Evolutionary conservation across 169 alveolate species (phyloP).

Genomic region (Plasmodium adleri): DNA sequence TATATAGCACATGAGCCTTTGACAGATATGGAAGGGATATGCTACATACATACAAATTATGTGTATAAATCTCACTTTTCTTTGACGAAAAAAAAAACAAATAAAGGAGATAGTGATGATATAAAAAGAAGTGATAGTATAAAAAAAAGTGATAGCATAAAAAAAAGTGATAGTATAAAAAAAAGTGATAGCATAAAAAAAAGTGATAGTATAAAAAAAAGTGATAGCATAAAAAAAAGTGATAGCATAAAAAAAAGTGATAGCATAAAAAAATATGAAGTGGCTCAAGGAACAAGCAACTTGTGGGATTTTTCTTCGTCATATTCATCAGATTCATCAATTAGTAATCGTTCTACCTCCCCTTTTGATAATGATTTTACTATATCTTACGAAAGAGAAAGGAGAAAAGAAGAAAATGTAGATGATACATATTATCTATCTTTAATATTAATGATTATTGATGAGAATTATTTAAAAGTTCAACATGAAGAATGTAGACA

Average conservation of each 20-base stretch:
- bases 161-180: not conserved
- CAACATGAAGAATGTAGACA: not conserved
- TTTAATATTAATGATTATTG: slow-evolving; percentile 39
- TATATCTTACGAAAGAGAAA: too few relatives aligned
- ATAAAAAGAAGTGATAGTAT: not conserved
- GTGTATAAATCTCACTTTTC: slow-evolving; percentile 60
- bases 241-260: not conserved
- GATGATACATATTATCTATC: slow-evolving; percentile 31
- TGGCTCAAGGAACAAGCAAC: too few relatives aligned
- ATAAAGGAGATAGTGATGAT: not conserved
- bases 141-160: not conserved
- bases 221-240: not conserved
- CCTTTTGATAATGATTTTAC: too few relatives aligned
- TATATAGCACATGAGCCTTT: not conserved
- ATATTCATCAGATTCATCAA: too few relatives aligned
- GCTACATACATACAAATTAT: slow-evolving; percentile 60
- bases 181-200: not conserved
- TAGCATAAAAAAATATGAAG: not conserved
- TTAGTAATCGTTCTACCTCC: too few relatives aligned
- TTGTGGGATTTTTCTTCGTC: too few relatives aligned
- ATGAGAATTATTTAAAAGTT: slow-evolving; percentile 36
- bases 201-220: not conserved
- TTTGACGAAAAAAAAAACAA: slow-evolving; percentile 16
- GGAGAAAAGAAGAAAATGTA: too few relatives aligned
- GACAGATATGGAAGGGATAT: slow-evolving; percentile 3